Evolutionary conservation across 345 rosid genomes (phyloP).

Genomic region (Salix exigua): DNA sequence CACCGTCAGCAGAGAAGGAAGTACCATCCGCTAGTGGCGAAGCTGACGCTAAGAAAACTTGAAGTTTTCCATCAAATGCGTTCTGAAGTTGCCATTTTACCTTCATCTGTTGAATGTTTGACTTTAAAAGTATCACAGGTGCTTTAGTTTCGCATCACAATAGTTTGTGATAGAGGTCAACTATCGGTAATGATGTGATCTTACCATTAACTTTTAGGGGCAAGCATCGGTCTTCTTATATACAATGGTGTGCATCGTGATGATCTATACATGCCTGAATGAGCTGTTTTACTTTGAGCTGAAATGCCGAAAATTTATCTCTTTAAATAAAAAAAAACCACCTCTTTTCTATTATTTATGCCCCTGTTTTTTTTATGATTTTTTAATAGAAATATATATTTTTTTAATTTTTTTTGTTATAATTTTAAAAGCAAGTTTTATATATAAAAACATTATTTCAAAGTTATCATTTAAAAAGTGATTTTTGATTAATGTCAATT

Average conservation of each 20-base stretch:
- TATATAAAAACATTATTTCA: too few species aligned
- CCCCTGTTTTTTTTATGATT: too few species aligned
- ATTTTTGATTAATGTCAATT: too few species aligned
- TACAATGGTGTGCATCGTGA: not conserved
- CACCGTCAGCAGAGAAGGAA: not conserved
- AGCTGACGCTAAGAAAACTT: slow-evolving; percentile 17
- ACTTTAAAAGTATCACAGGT: not conserved
- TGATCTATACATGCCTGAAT: not conserved
- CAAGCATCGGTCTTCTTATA: not conserved
- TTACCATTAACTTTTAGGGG: not conserved
- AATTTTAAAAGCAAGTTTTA: too few species aligned
- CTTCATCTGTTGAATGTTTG: not conserved
- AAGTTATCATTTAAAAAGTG: too few species aligned
- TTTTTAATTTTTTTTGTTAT: too few species aligned
- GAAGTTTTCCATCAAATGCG: slow-evolving; percentile 1
- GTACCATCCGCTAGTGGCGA: not conserved
- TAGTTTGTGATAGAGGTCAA: not conserved
- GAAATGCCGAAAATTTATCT: not conserved
- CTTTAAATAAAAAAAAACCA: too few species aligned
- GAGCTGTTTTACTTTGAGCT: not conserved
- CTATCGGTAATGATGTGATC: not conserved
- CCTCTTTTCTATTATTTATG: too few species aligned
- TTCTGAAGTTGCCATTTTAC: not conserved
- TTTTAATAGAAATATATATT: too few species aligned
- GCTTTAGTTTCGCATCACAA: not conserved